These are phyloP conservation scores for Sclerotinia sclerotiorum DNA, from an alignment of 2,329 filamentous ascomycete genomes.

Conservation along the genomic window DNA sequence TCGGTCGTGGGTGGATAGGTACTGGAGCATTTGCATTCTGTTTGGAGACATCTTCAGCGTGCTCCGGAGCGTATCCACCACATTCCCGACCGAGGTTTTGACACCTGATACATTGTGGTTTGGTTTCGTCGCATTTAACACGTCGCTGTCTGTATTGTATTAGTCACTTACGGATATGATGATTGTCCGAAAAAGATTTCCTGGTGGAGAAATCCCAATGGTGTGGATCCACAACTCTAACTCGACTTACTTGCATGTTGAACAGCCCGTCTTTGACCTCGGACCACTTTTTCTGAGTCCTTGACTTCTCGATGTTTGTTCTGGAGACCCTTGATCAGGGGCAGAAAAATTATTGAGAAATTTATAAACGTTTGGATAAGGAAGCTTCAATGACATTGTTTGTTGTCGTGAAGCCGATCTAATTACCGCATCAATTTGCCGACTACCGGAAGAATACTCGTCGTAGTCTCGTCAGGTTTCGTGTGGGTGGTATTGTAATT, in stretches of 20 bases:
- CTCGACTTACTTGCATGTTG: conserved; percentile 40
- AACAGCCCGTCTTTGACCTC: conserved; percentile 40
- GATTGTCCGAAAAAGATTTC: conserved; percentile 9
- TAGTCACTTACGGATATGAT: conserved; percentile 25
- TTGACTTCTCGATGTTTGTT: conserved; percentile 39
- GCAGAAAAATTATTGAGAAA: conserved; percentile 41
- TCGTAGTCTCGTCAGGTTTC: conserved; percentile 9
- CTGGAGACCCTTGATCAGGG: conserved; percentile 38
- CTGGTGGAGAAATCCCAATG: conserved; percentile 14
- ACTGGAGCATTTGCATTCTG: conserved; percentile 31
- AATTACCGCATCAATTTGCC: conserved; percentile 27
- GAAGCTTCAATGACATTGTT: conserved; percentile 39
- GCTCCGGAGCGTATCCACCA: conserved; percentile 40
- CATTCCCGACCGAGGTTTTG: conserved; percentile 41
- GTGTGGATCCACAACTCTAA: conserved; percentile 16
- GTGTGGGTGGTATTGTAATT: conserved; percentile 17
- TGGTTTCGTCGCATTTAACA: conserved; percentile 42
- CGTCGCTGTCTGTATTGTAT: conserved; percentile 37
- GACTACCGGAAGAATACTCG: conserved; percentile 19
- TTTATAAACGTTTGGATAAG: conserved; percentile 41
- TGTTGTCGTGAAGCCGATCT: conserved; percentile 27
- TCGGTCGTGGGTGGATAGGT: conserved; percentile 38
- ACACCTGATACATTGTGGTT: conserved; percentile 40
- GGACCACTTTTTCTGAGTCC: conserved; percentile 41
- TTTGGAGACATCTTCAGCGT: conserved; percentile 35